These are phyloP conservation scores for Chamaenerion angustifolium DNA, from an alignment of 345 rosid genomes.

Conservation along the genomic window DNA sequence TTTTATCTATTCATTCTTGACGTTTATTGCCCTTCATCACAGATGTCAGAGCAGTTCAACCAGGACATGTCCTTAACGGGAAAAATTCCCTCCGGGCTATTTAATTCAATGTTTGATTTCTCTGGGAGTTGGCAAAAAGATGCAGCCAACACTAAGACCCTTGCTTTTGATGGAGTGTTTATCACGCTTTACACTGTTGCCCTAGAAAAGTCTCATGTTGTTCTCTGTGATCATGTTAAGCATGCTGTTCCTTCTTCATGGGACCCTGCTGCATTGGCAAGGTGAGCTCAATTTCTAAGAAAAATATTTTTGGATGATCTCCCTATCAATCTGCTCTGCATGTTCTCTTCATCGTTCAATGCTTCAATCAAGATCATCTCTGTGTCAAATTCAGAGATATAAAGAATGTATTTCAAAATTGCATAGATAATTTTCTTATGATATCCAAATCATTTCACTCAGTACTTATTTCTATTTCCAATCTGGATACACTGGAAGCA, in stretches of 20 bases:
- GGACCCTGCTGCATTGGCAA: constrained; percentile 90
- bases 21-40: not conserved
- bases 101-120: constrained; percentile 82
- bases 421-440: too few relatives aligned
- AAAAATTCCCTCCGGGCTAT: constrained; percentile 85
- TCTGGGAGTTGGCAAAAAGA: constrained; percentile 90
- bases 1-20: not conserved
- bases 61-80: constrained; percentile 79
- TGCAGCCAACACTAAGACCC: constrained; percentile 82
- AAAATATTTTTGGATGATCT: too few relatives aligned
- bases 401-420: too few relatives aligned
- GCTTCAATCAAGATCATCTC: too few relatives aligned
- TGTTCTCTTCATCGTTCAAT: too few relatives aligned
- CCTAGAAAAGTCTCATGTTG: constrained; percentile 69
- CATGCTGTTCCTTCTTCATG: constrained; percentile 73
- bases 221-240: constrained; percentile 62
- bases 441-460: too few relatives aligned
- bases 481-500: too few relatives aligned
- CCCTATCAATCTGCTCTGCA: too few relatives aligned
- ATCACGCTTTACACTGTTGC: constrained; percentile 76
- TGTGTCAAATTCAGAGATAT: too few relatives aligned
- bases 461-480: too few relatives aligned
- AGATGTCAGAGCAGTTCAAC: constrained; percentile 99
- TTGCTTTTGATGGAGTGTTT: constrained; percentile 82
- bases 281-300: constrained; percentile 19